Evolutionary conservation across 257 asterid species (phyloP).

Genomic region (Ilex aquifolium): DNA sequence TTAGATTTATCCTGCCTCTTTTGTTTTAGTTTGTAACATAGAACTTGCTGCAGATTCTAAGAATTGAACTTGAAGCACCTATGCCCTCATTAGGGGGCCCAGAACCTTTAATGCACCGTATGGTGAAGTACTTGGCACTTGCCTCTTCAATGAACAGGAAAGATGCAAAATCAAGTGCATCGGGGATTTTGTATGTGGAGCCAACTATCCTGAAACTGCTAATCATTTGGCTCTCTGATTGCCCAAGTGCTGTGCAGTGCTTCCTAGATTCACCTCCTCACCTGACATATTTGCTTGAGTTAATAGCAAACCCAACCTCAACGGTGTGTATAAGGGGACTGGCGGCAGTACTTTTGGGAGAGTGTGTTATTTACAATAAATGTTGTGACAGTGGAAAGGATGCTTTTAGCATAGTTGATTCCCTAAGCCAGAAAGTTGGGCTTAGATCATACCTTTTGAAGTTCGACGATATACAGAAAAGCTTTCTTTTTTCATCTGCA

Average conservation of each 20-base stretch:
- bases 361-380: slow-evolving; percentile 63
- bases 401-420: slow-evolving; percentile 67
- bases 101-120: slow-evolving; percentile 85
- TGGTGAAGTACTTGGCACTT: slow-evolving; percentile 86
- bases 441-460: slow-evolving; percentile 62
- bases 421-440: slow-evolving; percentile 77
- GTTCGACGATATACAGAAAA: slow-evolving; percentile 78
- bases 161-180: slow-evolving; percentile 51
- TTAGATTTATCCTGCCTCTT: slow-evolving; percentile 1
- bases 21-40: slow-evolving; percentile 9
- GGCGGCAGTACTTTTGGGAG: slow-evolving; percentile 73
- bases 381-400: slow-evolving; percentile 42
- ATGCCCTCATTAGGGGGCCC: slow-evolving; percentile 58
- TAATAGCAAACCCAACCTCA: slow-evolving; percentile 52
- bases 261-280: slow-evolving; percentile 86
- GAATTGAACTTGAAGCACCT: slow-evolving; percentile 75
- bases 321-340: slow-evolving; percentile 64
- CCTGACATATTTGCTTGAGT: slow-evolving; percentile 77
- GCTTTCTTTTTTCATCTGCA: slow-evolving; percentile 57
- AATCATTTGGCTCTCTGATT: slow-evolving; percentile 68
- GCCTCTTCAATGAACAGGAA: slow-evolving; percentile 66
- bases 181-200: slow-evolving; percentile 42
- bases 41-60: slow-evolving; percentile 58
- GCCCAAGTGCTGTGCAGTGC: slow-evolving; percentile 81
- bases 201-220: slow-evolving; percentile 80